Base-by-base conservation (phyloP, 257 asterid genomes). In the Salvia hispanica region DNA sequence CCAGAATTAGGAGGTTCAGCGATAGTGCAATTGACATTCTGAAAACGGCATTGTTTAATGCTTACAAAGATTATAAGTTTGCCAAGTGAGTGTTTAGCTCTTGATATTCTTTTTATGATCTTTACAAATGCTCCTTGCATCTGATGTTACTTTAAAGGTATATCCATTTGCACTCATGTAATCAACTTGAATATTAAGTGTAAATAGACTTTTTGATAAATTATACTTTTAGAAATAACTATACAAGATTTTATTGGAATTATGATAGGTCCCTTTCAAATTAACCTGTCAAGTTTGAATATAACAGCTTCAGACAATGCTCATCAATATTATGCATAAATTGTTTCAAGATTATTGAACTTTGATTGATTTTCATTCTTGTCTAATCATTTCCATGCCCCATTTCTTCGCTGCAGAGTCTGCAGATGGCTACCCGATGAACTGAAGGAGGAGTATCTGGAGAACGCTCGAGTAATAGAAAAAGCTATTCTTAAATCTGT, bases 401-500 rank as follows among this genome's bases (percentile, higher is more conserved):
- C 63, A 31, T 77, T 60, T 9, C 12, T 76, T 28, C 70, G 69
- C 70, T 77, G 68, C 95, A 88, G 97, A 74, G 84, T 57, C 58
- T 91, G 96, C 72, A 80, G 78, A 62, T 91, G 96, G 96, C 70
- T 91, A 47, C 64, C 92, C 0, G 82, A 73, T 72, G 85, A 86
- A 63, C 74, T 84, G 86, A 83, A 83, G 80, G 81, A 64, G 73
- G 95, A 82, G 74, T 86, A 80, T 77, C 72, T 77, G 69, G 88
- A 73, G 76, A 81, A 70, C 74, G 88, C 87, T 39, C 75, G 66
- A 72, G 77, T 66, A 13, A 82, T 86, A 75, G 92, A 84, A 80
- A 83, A 86, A 44, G 88, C 95, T 13, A 75, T 86, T 57, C 84
- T 88, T 69, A 81, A 83, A 86, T 88, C 97, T 77, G 97, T 91